Percentiles rank a stretch among this genome's conserved stretches.
These are phyloP conservation scores for Diaporthe caulivora DNA, from an alignment of 2,329 filamentous ascomycete species.

Conservation along the genomic window DNA sequence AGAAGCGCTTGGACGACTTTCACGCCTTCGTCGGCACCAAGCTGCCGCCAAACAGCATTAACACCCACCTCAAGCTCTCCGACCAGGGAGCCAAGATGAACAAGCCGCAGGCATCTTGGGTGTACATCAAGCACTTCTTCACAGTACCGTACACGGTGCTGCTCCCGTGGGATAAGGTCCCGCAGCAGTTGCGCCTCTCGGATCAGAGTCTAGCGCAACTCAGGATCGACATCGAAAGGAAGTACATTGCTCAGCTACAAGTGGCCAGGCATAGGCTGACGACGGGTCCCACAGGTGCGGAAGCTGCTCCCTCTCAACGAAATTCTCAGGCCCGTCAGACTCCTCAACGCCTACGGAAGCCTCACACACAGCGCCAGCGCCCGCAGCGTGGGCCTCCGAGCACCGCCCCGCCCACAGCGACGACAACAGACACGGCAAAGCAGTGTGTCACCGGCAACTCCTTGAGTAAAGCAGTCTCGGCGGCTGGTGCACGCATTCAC, in stretches of 20 bases:
- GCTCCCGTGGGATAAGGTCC: conserved; percentile 39
- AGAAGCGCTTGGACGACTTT: conserved; percentile 45
- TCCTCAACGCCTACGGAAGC: background rate
- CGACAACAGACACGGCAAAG: background rate
- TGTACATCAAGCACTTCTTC: conserved; percentile 40
- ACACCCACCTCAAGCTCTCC: conserved; percentile 44
- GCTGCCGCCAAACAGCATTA: conserved; percentile 34
- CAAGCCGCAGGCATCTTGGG: conserved; percentile 43
- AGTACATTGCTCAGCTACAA: background rate
- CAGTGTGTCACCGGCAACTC: background rate
- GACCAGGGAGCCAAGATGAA: conserved; percentile 40
- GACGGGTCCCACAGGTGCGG: no score
- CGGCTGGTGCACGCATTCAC: background rate
- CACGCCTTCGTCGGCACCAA: conserved; percentile 49
- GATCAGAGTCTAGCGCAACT: conserved; percentile 3
- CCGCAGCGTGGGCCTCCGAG: background rate
- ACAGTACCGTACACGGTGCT: conserved; percentile 41
- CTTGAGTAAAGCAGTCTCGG: background rate
- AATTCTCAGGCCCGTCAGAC: background rate
- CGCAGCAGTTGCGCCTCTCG: conserved; percentile 32
- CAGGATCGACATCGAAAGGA: conserved; percentile 22
- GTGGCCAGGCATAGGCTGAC: background rate
- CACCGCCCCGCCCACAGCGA: background rate
- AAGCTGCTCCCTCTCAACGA: background rate
- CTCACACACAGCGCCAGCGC: background rate